These are phyloP conservation scores for Penicillium sp. DNA, from an alignment of 2,329 filamentous ascomycete species.

Conservation along the genomic window DNA sequence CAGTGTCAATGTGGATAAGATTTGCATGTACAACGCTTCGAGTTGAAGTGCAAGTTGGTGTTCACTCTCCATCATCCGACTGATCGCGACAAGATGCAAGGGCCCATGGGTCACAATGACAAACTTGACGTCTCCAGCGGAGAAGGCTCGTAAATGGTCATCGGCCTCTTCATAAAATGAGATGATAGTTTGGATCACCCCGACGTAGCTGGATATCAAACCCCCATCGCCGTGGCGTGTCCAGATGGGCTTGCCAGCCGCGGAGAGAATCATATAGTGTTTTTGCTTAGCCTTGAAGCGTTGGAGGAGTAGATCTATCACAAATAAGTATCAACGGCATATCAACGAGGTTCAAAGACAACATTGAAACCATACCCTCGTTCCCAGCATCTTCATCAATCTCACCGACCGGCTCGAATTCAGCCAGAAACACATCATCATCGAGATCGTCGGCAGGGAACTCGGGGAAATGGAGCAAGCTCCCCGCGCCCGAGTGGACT, in stretches of 20 bases:
- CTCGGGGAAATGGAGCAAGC: conserved; percentile 35
- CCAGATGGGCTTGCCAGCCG: conserved; percentile 95
- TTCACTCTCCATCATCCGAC: conserved; percentile 88
- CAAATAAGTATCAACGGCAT: conserved; percentile 11
- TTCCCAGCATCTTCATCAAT: conserved; percentile 54
- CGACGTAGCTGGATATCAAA: conserved; percentile 89
- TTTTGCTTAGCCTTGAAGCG: conserved; percentile 92
- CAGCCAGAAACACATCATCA: conserved; percentile 63
- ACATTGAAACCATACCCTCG: conserved; percentile 48
- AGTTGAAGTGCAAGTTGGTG: conserved; percentile 81
- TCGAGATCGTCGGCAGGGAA: conserved; percentile 54
- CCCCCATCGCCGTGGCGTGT: conserved; percentile 89
- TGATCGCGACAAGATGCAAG: conserved; percentile 91
- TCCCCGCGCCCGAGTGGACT: conserved; percentile 40
- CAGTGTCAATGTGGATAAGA: conserved; percentile 88
- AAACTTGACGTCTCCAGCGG: conserved; percentile 81
- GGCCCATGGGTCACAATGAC: conserved; percentile 82
- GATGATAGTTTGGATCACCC: conserved; percentile 94
- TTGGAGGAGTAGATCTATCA: conserved; percentile 53
- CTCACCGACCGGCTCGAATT: conserved; percentile 72
- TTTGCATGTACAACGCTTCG: conserved; percentile 96
- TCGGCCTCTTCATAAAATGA: conserved; percentile 86
- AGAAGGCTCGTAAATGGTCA: conserved; percentile 78
- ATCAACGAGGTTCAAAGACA: background rate
- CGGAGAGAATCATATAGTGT: conserved; percentile 94